phyloP scores from a whole-genome alignment of 345 rosid species.

The Syzygium oleosum region DNA sequence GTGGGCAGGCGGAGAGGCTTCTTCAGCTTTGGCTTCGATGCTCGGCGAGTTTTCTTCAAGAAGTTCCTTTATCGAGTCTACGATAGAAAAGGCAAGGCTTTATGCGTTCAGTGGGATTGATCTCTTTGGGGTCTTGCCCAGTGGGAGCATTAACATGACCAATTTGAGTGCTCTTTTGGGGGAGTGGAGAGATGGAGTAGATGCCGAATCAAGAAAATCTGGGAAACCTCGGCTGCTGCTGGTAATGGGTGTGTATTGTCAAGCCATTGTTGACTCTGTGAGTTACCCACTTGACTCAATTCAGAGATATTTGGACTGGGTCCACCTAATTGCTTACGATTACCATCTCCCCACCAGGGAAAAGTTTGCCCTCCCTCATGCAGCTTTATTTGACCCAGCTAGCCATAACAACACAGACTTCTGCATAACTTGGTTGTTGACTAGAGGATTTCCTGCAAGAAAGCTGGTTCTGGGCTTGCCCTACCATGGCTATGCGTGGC shows the following conservation, averaged over 20 bases:
- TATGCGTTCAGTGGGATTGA: slow-evolving; percentile 20
- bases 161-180: slow-evolving; percentile 5
- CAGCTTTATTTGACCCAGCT: slow-evolving; percentile 11
- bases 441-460: neutral
- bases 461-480: slow-evolving; percentile 23
- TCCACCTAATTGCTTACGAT: slow-evolving; percentile 4
- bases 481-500: slow-evolving; percentile 28
- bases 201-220: slow-evolving; percentile 7
- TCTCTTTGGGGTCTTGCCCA: slow-evolving; percentile 9
- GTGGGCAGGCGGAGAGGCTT: slow-evolving; percentile 14
- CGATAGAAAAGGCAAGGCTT: slow-evolving; percentile 16
- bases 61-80: slow-evolving; percentile 14
- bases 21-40: neutral
- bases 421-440: slow-evolving; percentile 7
- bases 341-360: slow-evolving; percentile 1
- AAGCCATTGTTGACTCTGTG: neutral
- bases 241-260: neutral
- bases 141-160: slow-evolving; percentile 1
- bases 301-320: slow-evolving; percentile 11
- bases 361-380: slow-evolving; percentile 5
- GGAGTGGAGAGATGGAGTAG: slow-evolving; percentile 16
- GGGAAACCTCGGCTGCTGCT: slow-evolving; percentile 6
- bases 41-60: slow-evolving; percentile 7
- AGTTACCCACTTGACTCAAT: slow-evolving; percentile 9
- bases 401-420: neutral